These are phyloP conservation scores for Ambrosiella beaveri DNA, from an alignment of 2,329 filamentous ascomycete species.

Conservation along the genomic window DNA sequence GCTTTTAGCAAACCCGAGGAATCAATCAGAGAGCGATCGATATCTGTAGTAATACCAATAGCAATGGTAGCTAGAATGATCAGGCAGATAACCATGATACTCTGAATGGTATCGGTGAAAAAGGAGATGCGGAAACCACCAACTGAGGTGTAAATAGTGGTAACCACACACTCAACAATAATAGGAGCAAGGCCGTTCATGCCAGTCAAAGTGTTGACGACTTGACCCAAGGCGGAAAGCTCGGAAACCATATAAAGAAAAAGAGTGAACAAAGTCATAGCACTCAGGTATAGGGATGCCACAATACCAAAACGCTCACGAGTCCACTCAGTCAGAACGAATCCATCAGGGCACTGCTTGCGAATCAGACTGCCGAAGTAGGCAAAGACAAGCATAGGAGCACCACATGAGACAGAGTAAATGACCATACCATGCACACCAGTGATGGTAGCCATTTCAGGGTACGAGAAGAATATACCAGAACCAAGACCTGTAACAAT, in stretches of 20 bases:
- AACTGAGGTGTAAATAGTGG: conserved; percentile 68
- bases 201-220: conserved; percentile 56
- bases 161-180: conserved; percentile 61
- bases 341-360: conserved; percentile 63
- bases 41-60: conserved; percentile 58
- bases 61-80: conserved; percentile 62
- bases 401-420: conserved; percentile 54
- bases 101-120: conserved; percentile 68
- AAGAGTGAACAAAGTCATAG: conserved; percentile 62
- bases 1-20: conserved; percentile 51
- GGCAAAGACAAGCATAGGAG: conserved; percentile 60
- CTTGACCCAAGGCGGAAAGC: conserved; percentile 65
- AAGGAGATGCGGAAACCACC: conserved; percentile 76
- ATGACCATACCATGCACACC: conserved; percentile 64
- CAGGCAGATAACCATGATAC: conserved; percentile 56
- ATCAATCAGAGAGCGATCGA: conserved; percentile 50
- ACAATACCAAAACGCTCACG: conserved; percentile 57
- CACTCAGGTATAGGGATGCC: conserved; percentile 56
- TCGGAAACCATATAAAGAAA: conserved; percentile 81
- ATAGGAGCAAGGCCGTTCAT: conserved; percentile 57
- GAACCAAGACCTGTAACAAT: conserved; percentile 56
- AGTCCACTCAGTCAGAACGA: conserved; percentile 73
- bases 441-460: conserved; percentile 60
- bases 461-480: conserved; percentile 68
- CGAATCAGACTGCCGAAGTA: conserved; percentile 61